Conservation (phyloP, 371 early-diverging fungal species). For the Chytridium lagenaria region DNA sequence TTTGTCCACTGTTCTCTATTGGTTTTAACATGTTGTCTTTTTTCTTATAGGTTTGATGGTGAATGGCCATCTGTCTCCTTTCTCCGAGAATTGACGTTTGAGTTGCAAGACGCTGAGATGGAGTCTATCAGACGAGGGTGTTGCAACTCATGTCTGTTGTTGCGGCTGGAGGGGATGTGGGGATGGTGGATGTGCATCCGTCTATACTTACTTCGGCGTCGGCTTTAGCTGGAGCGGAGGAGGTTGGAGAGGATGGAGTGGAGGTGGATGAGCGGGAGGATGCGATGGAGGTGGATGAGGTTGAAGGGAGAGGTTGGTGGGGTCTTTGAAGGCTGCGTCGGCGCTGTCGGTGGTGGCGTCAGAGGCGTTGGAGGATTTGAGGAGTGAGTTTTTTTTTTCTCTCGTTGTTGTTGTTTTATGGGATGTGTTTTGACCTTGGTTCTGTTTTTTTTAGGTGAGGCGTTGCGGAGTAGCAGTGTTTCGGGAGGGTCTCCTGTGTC, state of each 20-base stretch:
- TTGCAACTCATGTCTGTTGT: background rate
- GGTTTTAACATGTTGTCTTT: background rate
- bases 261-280: background rate
- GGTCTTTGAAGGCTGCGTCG: background rate
- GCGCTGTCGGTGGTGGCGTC: constrained; percentile 1
- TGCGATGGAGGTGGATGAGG: background rate
- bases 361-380: background rate
- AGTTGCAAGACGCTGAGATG: constrained; percentile 2
- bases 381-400: background rate
- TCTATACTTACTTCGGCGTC: background rate
- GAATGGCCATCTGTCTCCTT: constrained; percentile 11
- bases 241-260: background rate
- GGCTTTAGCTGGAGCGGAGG: background rate
- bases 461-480: background rate
- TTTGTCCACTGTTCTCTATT: too few relatives aligned
- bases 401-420: background rate
- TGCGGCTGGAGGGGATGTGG: background rate
- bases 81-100: constrained; percentile 1
- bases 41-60: background rate
- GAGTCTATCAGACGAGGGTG: background rate
- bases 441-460: background rate
- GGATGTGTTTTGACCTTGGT: background rate
- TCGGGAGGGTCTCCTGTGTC: too few relatives aligned
- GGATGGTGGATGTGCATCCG: background rate
- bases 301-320: background rate